Evolutionary conservation across 2,329 filamentous ascomycete species (phyloP), one percentile per base, ranked within the genome.

Genomic region (Ilyonectria mors-panacis): DNA sequence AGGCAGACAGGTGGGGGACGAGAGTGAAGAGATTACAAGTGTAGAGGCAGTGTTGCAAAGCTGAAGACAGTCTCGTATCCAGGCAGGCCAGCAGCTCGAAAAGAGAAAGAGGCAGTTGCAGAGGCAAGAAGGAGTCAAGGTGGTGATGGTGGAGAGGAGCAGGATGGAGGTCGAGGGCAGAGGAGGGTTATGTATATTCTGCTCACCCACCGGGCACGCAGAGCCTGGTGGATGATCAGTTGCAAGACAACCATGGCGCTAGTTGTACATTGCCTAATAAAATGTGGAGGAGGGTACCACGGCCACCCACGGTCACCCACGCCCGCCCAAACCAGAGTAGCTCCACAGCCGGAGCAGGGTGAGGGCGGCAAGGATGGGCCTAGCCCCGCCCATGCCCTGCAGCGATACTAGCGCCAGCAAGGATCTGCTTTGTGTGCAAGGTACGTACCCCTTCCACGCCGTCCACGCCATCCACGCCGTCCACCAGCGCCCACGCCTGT

Each of bases 181-280:
- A 65, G 73, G 70, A 73, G 67, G 66, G 65, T 59, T 76, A 75
- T 75, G 72, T 76, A 76, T 66, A 65, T 73, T 70, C 73, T 75
- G 63, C 72, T 76, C 66, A 65, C 70, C 68, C 74, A 69, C 67
- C 70, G 63, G 72, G 72, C 75, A 75, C 70, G 39, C 39, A 73
- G n/a, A 73, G 75, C 73, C 75, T 76, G 69, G 67, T 74, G 68
- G 73, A 76, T 75, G 75, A 77, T 73, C 72, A 77, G 71, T 73
- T 68, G 69, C 68, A 69, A 65, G 69, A 69, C 63, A 58, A 55
- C 64, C 63, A 74, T 75, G 65, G 69, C 70, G 68, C 65, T 72
- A 72, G 39, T 73, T 67, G 76, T 76, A 77, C 76, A 68, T 69
- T 77, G 71, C 70, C 76, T 77, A 72, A 63, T 65, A 73, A 76